Evolutionary conservation across 768 basidiomycete species (phyloP), one percentile per base, ranked within the genome.

Genomic region (Hypsizygus marmoreus): DNA sequence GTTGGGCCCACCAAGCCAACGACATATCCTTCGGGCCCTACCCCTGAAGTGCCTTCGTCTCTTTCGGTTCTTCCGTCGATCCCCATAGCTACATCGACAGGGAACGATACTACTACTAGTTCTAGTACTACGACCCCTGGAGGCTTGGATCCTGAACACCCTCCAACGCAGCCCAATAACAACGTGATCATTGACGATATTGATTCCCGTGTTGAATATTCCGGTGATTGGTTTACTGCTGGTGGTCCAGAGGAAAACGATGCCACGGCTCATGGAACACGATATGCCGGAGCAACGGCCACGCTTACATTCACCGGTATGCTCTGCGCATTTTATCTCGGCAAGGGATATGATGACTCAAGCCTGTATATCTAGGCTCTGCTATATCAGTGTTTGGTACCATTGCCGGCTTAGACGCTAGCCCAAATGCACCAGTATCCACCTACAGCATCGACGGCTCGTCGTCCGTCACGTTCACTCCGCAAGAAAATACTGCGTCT

Each of bases 361-460:
- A n/a, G n/a, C n/a, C 8, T 38, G 8, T 23, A n/a, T 14, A 29
- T n/a, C 6, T 19, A 61, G 60, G 62, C 8, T 58, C 56, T 3
- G 42, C 47, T 31, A 48, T 63, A 20, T 51, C 56, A 13, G 59
- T 60, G 4, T 63, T 49, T 32, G 62, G 62, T 10, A 59, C 57
- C 2, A 47, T 60, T 37, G 44, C 48, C 1, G 36, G 45, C 38
- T 13, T 17, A 2, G 25, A 19, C 0, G 24, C 22, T 6, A 32
- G 23, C 6, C 33, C 48, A 0, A 33, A 33, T 6, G 42, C 50
- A 1, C 55, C 58, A 5, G 31, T 40, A 13, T 58, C 62, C 4
- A 42, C 46, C 3, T 63, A 60, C 34, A 50, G 51, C 32, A 52
- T 63, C 38, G 59, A 61, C 34, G 59, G 58, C 4, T 50, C 17